Conservation (phyloP, 2,329 filamentous ascomycete species). For the Monosporascus sp. region DNA sequence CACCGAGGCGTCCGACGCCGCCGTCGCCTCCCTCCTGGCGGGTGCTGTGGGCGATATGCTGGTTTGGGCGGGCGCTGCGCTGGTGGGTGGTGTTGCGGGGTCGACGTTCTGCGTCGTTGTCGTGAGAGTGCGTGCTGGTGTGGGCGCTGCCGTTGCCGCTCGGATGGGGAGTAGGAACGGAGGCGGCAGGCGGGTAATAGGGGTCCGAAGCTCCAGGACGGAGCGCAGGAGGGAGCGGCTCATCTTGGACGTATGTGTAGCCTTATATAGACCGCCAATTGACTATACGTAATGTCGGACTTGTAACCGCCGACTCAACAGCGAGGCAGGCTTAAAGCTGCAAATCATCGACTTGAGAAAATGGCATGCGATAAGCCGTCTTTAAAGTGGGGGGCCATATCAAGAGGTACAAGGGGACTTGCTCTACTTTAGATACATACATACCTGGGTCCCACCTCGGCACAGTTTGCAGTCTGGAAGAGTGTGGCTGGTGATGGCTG, state of each 20-base stretch:
- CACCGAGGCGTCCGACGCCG: slow-evolving; percentile 46
- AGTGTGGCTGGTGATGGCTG: background rate
- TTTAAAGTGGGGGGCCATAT: background rate
- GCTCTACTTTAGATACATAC: too few relatives aligned
- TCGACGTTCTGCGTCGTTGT: slow-evolving; percentile 28
- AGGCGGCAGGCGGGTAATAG: slow-evolving; percentile 40
- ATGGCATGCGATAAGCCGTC: background rate
- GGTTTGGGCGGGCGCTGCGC: slow-evolving; percentile 8
- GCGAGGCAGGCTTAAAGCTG: background rate
- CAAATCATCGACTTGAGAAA: background rate
- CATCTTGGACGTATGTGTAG: slow-evolving; percentile 31
- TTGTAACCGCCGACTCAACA: background rate
- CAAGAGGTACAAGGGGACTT: background rate
- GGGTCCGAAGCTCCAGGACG: slow-evolving; percentile 53
- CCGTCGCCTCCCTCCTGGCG: slow-evolving; percentile 14
- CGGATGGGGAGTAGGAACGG: slow-evolving; percentile 47
- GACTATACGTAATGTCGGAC: too few relatives aligned
- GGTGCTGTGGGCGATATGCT: slow-evolving; percentile 8
- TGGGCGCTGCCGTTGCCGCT: slow-evolving; percentile 22
- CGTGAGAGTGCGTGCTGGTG: slow-evolving; percentile 27
- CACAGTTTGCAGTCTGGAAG: background rate
- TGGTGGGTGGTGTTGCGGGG: slow-evolving; percentile 27
- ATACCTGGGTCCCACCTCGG: background rate
- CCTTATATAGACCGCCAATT: background rate
- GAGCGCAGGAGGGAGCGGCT: slow-evolving; percentile 59